Conservation (phyloP, 176 grass and related monocot species). For the Cymbopogon citratus region DNA sequence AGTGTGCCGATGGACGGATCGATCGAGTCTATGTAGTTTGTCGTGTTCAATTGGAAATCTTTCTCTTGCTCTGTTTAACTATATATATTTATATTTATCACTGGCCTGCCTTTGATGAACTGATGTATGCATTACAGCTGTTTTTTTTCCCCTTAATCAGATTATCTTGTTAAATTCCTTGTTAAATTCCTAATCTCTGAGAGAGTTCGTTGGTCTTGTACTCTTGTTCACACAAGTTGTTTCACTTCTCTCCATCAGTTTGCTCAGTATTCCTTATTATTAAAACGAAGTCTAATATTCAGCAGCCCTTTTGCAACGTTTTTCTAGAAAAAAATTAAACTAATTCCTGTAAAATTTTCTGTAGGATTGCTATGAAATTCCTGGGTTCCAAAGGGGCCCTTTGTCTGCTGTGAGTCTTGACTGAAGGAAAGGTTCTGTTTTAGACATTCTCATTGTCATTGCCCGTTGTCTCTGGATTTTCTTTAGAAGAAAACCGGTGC, state of each 20-base stretch:
- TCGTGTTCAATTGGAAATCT: slow-evolving; percentile 19
- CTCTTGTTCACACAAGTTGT: not conserved
- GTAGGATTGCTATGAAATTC: no score
- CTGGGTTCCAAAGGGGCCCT: not conserved
- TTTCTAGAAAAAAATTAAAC: no score
- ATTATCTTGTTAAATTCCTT: no score
- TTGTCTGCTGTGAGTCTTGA: not conserved
- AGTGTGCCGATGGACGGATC: not conserved
- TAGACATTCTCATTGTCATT: not conserved
- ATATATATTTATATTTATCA: not conserved
- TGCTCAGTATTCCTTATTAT: not conserved
- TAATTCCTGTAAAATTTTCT: no score
- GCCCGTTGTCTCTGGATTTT: not conserved
- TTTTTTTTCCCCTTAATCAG: no score
- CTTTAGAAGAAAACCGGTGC: not conserved
- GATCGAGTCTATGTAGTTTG: not conserved
- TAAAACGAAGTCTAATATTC: not conserved
- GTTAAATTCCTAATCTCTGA: not conserved
- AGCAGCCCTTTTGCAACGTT: no score
- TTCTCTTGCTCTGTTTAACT: not conserved
- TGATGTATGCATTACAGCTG: not conserved
- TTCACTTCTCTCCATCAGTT: not conserved
- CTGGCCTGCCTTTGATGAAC: not conserved
- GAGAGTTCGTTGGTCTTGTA: no score
- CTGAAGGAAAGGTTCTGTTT: not conserved